Evolutionary conservation across 495 filamentous ascomycete genomes (phyloP), one percentile per base, ranked within the genome.

Genomic region (Pyrenula aspistea): DNA sequence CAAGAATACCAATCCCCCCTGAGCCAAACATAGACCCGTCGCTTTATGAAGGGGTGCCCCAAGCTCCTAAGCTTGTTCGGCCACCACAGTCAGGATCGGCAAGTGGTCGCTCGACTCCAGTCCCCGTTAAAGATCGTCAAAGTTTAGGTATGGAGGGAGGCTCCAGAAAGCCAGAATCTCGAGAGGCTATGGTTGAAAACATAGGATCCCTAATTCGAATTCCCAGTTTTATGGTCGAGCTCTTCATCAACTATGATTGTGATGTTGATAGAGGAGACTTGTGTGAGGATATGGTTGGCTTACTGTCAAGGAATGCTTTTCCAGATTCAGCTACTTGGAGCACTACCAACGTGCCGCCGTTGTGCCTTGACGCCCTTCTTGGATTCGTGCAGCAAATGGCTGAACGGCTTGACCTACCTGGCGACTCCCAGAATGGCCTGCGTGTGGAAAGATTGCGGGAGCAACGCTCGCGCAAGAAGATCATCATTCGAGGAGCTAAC

Each of bases 281-380:
- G 2, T 99, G 94, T 63, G 89, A 94, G 68, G 93, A 99, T 63
- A 84, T 97, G 78, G 82, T 99, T 50, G 92, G 93, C 2, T 71
- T 99, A 42, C 77, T 99, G 42, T 91, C 93, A 24, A 78, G 93
- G 56, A 97, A 95, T 64, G 93, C 93, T 10, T 90, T 99, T 62
- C 93, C 93, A 8, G 93, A 99, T 64, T 95, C 93, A 2, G 94
- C 91, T 11, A 97, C 92, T 22, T 99, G 93, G 93, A 99, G 93
- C 68, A 99, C 93, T 0, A 96, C 93, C 23, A 99, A 94, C 66
- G 93, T 99, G 11, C 93, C 93, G 19, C 93, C 94, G 2, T 69
- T 99, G 20, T 99, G 94, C 64, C 73, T 99, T 10, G 93, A 99
- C 64, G 86, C 93, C 51, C 77, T 97, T 1, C 77, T 99, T 12